phyloP scores from a whole-genome alignment of 106 monocot genomes.

The Platanthera guangdongensis region DNA sequence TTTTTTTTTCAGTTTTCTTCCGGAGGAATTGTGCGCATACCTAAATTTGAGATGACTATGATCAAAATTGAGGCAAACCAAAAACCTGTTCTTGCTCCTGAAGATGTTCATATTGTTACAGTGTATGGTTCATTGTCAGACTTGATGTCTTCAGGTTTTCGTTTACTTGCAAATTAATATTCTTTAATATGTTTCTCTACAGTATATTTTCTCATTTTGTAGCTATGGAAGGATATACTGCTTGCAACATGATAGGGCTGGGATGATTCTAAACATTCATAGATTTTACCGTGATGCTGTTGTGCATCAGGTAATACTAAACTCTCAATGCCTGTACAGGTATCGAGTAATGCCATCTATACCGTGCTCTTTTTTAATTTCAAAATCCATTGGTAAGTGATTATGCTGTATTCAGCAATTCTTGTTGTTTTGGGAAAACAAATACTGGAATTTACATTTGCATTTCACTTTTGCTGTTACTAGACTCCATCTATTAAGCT shows the following conservation, averaged over 20 bases:
- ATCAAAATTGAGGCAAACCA: constrained; percentile 78
- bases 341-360: background rate
- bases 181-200: background rate
- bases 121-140: constrained; percentile 33
- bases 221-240: constrained; percentile 99
- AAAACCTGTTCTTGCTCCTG: constrained; percentile 76
- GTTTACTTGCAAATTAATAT: background rate
- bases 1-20: constrained; percentile 66
- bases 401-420: background rate
- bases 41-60: constrained; percentile 97
- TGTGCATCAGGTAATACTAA: constrained; percentile 62
- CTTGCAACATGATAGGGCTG: constrained; percentile 72
- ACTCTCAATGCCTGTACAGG: background rate
- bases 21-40: constrained; percentile 70
- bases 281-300: constrained; percentile 99
- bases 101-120: constrained; percentile 80
- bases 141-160: background rate
- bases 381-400: background rate
- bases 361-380: background rate
- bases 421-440: background rate
- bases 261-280: constrained; percentile 61
- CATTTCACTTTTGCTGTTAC: background rate
- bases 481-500: background rate
- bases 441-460: background rate
- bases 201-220: constrained; percentile 14